phyloP scores from a whole-genome alignment of 2,329 filamentous ascomycete genomes.

The Colletotrichum lindemuthianum region DNA sequence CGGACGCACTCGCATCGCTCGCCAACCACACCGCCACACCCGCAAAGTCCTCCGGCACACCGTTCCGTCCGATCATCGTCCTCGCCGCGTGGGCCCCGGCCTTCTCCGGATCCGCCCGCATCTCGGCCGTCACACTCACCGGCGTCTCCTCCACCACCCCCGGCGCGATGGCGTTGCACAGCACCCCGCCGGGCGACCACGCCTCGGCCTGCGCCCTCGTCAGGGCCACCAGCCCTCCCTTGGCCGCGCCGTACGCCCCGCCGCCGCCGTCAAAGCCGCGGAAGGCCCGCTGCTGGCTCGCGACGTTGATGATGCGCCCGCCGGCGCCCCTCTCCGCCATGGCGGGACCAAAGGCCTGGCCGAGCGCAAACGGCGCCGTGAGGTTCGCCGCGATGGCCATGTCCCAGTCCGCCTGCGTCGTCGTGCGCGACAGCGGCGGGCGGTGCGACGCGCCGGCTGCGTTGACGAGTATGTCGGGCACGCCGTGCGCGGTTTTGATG shows the following conservation, averaged over 20 bases:
- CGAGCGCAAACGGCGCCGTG: constrained; percentile 45
- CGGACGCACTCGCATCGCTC: constrained; percentile 43
- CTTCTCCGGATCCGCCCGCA: constrained; percentile 39
- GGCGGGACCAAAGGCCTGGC: constrained; percentile 45
- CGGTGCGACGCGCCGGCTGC: constrained; percentile 44
- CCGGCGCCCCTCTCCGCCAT: constrained; percentile 46
- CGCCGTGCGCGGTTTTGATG: constrained; percentile 36
- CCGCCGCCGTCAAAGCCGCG: constrained; percentile 44
- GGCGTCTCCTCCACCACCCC: constrained; percentile 44
- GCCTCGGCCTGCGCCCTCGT: constrained; percentile 48
- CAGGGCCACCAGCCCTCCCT: constrained; percentile 44
- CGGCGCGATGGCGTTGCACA: constrained; percentile 47
- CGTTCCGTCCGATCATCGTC: constrained; percentile 46
- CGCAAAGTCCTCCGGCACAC: constrained; percentile 44
- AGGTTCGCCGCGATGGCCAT: constrained; percentile 46
- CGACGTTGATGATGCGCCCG: constrained; percentile 48
- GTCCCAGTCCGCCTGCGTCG: constrained; percentile 44
- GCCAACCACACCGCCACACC: constrained; percentile 45
- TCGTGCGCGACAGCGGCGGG: constrained; percentile 43
- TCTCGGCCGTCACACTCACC: constrained; percentile 38
- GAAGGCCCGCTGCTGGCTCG: constrained; percentile 46
- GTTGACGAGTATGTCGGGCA: constrained; percentile 47
- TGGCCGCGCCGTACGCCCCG: constrained; percentile 46
- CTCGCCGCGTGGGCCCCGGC: constrained; percentile 40
- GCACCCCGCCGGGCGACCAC: constrained; percentile 46